Percentiles rank a stretch among this genome's conserved stretches.
Evolutionary conservation across 768 basidiomycete genomes (phyloP).

Genomic region (Tricholoma matsutake): DNA sequence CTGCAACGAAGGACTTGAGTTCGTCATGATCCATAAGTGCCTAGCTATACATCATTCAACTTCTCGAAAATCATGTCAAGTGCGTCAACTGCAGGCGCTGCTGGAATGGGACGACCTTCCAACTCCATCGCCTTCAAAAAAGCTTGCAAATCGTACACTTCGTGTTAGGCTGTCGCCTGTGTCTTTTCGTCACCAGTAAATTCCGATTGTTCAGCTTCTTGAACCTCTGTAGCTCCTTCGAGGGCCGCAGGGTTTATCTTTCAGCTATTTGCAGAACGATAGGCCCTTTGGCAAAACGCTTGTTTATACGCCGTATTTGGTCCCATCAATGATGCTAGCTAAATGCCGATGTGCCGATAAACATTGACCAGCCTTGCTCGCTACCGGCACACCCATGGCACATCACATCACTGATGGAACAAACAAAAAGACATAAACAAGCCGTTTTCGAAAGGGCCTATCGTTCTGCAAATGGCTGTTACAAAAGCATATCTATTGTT

Average conservation of each 20-base stretch:
- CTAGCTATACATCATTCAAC: background rate
- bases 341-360: too few species aligned
- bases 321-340: too few species aligned
- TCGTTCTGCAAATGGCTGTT: too few species aligned
- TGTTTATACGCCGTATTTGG: too few species aligned
- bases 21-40: background rate
- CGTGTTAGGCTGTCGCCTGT: background rate
- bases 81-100: slow-evolving; percentile 13
- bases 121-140: slow-evolving; percentile 22
- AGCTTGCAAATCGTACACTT: slow-evolving; percentile 7
- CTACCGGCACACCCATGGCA: too few species aligned
- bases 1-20: background rate
- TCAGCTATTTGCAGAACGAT: too few species aligned
- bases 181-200: background rate
- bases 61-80: slow-evolving; percentile 12
- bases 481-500: background rate
- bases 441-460: too few species aligned
- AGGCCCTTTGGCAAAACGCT: too few species aligned
- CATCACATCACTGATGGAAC: too few species aligned
- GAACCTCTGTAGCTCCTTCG: background rate
- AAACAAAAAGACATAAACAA: too few species aligned
- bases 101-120: slow-evolving; percentile 20
- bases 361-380: too few species aligned
- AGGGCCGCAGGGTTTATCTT: background rate
- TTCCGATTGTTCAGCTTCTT: background rate